Evolutionary conservation across 2,329 filamentous ascomycete genomes (phyloP), one percentile per base, ranked within the genome.

Genomic region (Aspergillus brasiliensis): DNA sequence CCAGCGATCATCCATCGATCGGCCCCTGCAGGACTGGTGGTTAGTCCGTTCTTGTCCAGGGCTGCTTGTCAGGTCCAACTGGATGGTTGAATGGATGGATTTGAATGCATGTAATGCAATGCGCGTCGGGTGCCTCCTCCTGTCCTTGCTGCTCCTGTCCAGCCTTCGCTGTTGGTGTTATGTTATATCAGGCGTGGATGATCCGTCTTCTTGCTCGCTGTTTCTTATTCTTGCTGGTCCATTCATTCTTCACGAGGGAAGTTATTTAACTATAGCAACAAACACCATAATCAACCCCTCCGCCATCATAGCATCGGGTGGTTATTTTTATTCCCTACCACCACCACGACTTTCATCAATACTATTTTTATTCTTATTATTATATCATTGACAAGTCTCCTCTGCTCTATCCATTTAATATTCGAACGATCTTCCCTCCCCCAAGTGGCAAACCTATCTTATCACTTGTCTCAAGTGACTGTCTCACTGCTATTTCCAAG

Each of bases 201-300:
- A 34, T 34, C 31, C 31, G 31, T 34, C 31, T 11, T 34, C 13
- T 44, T 11, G 19, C 23, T 48, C 44, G 44, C 44, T 23, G 21
- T 23, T 27, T 8, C 10, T 31, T 21, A 3, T 31, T n/a, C n/a
- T 15, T 42, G 21, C 44, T 31, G 25, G 56, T 53, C 61, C 56
- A 55, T 59, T 57, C 52, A 56, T 57, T 38, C 60, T 62, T 56
- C 60, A 62, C 60, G 60, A 53, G 60, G 58, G 54, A 53, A 49
- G 25, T 28, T 27, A 17, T 34, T 34, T 34, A 34, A 34, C 31
- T 34, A 34, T 34, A 34, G 10, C 31, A 34, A 13, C 31, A 34
- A 34, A 34, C 31, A 15, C 11, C 31, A 34, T 34, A 34, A 34
- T 15, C 31, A 34, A 34, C 31, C 13, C 11, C 1, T 13, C 31